A percentile compares a stretch with the other conserved stretches of the same genome.
Conservation (phyloP, 1,139 yeast genomes). For the Kluyveromyces sp. region DNA sequence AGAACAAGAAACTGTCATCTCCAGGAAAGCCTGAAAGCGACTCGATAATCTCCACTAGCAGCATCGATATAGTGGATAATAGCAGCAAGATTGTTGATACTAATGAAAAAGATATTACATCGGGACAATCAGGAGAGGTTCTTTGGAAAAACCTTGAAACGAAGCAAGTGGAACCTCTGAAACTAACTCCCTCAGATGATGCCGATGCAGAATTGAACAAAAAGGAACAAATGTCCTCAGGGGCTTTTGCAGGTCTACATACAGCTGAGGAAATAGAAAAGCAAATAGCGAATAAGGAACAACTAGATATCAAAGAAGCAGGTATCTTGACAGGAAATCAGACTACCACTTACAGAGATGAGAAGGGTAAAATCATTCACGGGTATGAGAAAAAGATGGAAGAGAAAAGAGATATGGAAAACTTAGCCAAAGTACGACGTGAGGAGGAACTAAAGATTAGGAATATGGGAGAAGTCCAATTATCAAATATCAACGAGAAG, state of each 20-base stretch:
- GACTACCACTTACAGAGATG: slow-evolving; percentile 54
- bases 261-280: slow-evolving; percentile 29
- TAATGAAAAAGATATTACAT: slow-evolving; percentile 7
- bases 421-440: slow-evolving; percentile 27
- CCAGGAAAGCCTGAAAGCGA: neutral
- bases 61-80: neutral
- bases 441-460: slow-evolving; percentile 30
- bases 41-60: neutral
- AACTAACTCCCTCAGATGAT: neutral
- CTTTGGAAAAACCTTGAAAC: slow-evolving; percentile 21
- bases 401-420: slow-evolving; percentile 24
- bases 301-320: slow-evolving; percentile 17
- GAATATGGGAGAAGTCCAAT: slow-evolving; percentile 42
- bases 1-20: neutral
- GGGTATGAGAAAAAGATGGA: slow-evolving; percentile 32
- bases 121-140: slow-evolving; percentile 4
- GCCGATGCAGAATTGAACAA: slow-evolving; percentile 4
- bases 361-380: slow-evolving; percentile 45
- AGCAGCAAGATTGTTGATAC: neutral
- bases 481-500: slow-evolving; percentile 8
- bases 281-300: slow-evolving; percentile 16
- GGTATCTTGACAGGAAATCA: slow-evolving; percentile 10
- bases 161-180: slow-evolving; percentile 12
- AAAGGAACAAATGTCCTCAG: slow-evolving; percentile 30
- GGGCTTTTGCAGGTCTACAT: slow-evolving; percentile 41